These are phyloP conservation scores for Fusarium incarnatum DNA, from an alignment of 2,329 filamentous ascomycete genomes.

Conservation along the genomic window DNA sequence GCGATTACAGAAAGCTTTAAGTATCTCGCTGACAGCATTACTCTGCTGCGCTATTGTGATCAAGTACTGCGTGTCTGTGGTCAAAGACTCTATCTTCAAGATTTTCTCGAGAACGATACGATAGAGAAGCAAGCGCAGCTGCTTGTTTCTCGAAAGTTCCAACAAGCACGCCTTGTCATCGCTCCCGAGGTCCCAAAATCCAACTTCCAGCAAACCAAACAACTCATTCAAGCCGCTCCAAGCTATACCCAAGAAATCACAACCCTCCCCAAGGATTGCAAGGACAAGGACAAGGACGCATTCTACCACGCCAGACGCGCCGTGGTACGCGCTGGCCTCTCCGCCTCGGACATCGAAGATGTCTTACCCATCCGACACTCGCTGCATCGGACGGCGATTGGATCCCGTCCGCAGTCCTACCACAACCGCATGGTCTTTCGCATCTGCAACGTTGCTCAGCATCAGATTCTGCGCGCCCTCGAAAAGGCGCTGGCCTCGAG, in stretches of 20 bases:
- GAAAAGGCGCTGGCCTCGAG: slow-evolving; percentile 45
- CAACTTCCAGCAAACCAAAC: not conserved
- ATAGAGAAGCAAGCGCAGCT: slow-evolving; percentile 49
- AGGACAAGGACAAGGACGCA: slow-evolving; percentile 2
- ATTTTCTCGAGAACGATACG: slow-evolving; percentile 49
- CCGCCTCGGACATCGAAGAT: slow-evolving; percentile 44
- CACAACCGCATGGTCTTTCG: slow-evolving; percentile 51
- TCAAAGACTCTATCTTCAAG: slow-evolving; percentile 52
- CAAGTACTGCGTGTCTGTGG: slow-evolving; percentile 44
- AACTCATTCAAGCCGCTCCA: not conserved
- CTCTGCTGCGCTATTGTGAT: slow-evolving; percentile 54
- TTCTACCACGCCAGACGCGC: slow-evolving; percentile 24
- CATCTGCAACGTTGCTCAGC: slow-evolving; percentile 28
- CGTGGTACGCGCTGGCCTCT: slow-evolving; percentile 33
- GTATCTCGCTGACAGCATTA: slow-evolving; percentile 53
- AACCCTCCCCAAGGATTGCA: not conserved
- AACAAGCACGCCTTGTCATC: slow-evolving; percentile 28
- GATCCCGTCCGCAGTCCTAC: slow-evolving; percentile 51
- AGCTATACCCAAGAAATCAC: not conserved
- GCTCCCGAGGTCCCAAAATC: slow-evolving; percentile 5
- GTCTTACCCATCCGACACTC: slow-evolving; percentile 48
- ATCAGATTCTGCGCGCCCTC: slow-evolving; percentile 46
- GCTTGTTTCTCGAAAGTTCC: slow-evolving; percentile 38
- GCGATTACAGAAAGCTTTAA: slow-evolving; percentile 42
- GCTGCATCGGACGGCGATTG: slow-evolving; percentile 48